Evolutionary conservation across 768 basidiomycete genomes (phyloP).

Genomic region (Polyporus arcularius): DNA sequence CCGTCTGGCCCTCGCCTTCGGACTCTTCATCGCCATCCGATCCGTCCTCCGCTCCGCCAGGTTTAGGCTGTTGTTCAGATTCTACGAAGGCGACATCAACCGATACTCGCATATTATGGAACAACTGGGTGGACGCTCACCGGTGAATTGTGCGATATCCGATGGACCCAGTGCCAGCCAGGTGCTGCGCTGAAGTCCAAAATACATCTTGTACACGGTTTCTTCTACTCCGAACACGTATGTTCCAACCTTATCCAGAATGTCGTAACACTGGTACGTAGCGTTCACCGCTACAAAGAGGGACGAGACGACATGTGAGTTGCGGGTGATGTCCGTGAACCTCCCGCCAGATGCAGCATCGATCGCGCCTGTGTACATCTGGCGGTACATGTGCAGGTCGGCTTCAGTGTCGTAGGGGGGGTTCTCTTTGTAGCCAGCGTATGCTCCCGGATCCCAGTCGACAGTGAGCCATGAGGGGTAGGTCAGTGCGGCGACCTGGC

Average conservation of each 20-base stretch:
- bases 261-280: not conserved
- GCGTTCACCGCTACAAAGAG: not conserved
- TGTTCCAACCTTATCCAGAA: not conserved
- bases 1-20: too few relatives aligned
- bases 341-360: not conserved
- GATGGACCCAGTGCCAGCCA: not conserved
- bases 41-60: too few relatives aligned
- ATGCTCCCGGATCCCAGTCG: conserved; percentile 3
- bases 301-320: conserved; percentile 3
- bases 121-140: too few relatives aligned
- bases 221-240: conserved; percentile 4
- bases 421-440: not conserved
- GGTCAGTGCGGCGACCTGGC: not conserved
- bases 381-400: not conserved
- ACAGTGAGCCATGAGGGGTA: conserved; percentile 1
- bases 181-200: conserved; percentile 2
- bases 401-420: not conserved
- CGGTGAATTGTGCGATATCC: not conserved
- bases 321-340: not conserved
- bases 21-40: too few relatives aligned
- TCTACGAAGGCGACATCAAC: too few relatives aligned
- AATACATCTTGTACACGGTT: not conserved
- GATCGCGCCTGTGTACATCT: conserved; percentile 4
- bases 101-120: too few relatives aligned
- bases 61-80: too few relatives aligned